These are phyloP conservation scores for Phlegmacium glaucopus DNA, from an alignment of 768 basidiomycete species.

Conservation along the genomic window DNA sequence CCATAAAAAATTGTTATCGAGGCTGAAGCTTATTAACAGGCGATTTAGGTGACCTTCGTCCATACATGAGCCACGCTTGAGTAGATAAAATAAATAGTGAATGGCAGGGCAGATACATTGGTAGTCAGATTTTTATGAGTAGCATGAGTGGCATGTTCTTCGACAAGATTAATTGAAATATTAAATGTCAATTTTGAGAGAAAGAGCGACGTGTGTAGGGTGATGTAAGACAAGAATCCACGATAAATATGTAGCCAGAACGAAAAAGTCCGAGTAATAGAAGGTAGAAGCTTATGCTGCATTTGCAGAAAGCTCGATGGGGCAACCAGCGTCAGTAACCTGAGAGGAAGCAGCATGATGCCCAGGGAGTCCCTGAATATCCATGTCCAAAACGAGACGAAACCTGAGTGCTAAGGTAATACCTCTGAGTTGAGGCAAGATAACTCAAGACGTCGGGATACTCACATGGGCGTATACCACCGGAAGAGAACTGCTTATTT, in stretches of 20 bases:
- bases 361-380: slow-evolving; percentile 65
- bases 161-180: slow-evolving; percentile 7
- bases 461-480: slow-evolving; percentile 60
- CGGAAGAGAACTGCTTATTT: slow-evolving; percentile 46
- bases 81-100: background rate
- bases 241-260: slow-evolving; percentile 7
- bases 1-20: background rate
- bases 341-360: slow-evolving; percentile 50
- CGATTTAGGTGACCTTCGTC: background rate
- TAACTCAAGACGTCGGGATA: slow-evolving; percentile 7
- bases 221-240: background rate
- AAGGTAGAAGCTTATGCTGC: slow-evolving; percentile 31
- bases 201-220: background rate
- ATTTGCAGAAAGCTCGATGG: slow-evolving; percentile 59
- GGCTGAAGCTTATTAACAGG: background rate
- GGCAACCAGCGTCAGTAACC: slow-evolving; percentile 61
- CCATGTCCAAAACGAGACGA: slow-evolving; percentile 60
- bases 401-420: slow-evolving; percentile 50
- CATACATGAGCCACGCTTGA: background rate
- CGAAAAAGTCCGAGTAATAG: background rate
- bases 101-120: background rate
- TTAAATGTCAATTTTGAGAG: background rate
- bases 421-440: background rate
- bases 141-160: slow-evolving; percentile 1
- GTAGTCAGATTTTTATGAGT: slow-evolving; percentile 1